A percentile compares a stretch with the other conserved stretches of the same genome.
Evolutionary conservation across 352 stramenopile species (phyloP).

Genomic region (Phytophthora multivora): DNA sequence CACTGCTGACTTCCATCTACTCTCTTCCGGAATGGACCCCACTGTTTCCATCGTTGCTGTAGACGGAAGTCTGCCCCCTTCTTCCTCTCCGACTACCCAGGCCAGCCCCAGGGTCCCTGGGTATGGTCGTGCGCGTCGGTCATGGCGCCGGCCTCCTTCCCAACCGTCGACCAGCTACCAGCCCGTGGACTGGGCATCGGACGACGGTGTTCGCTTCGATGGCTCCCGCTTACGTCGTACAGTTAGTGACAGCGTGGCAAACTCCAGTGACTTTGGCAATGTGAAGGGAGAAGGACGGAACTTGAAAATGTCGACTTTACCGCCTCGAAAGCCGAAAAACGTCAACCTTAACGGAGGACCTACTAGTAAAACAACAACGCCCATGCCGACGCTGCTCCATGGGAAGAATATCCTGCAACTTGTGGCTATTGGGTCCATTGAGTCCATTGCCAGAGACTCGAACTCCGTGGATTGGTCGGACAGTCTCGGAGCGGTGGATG

Average conservation of each 20-base stretch:
- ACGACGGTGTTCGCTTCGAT: constrained; percentile 36
- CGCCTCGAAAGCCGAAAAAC: neutral
- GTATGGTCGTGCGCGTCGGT: neutral
- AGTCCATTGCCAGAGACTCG: constrained; percentile 41
- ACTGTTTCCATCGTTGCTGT: constrained; percentile 16
- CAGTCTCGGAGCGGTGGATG: constrained; percentile 30
- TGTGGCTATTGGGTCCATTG: constrained; percentile 45
- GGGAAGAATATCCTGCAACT: constrained; percentile 71
- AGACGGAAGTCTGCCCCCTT: constrained; percentile 2
- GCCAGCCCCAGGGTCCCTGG: neutral
- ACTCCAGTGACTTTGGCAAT: constrained; percentile 2
- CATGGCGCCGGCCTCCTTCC: constrained; percentile 16
- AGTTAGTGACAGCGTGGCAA: constrained; percentile 18
- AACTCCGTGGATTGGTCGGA: constrained; percentile 75
- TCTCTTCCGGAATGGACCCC: constrained; percentile 7
- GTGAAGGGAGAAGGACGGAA: neutral
- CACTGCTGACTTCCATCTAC: constrained; percentile 4
- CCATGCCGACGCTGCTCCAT: constrained; percentile 44
- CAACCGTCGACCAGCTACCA: constrained; percentile 33
- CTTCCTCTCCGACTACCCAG: neutral
- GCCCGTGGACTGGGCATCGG: constrained; percentile 30
- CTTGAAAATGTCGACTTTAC: constrained; percentile 1
- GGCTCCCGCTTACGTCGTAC: constrained; percentile 15
- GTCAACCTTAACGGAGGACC: neutral
- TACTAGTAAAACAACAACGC: constrained; percentile 14